Percentiles rank a stretch among this genome's conserved stretches.
Conservation (phyloP, 2,329 filamentous ascomycete genomes). For the Fusarium sp. region DNA sequence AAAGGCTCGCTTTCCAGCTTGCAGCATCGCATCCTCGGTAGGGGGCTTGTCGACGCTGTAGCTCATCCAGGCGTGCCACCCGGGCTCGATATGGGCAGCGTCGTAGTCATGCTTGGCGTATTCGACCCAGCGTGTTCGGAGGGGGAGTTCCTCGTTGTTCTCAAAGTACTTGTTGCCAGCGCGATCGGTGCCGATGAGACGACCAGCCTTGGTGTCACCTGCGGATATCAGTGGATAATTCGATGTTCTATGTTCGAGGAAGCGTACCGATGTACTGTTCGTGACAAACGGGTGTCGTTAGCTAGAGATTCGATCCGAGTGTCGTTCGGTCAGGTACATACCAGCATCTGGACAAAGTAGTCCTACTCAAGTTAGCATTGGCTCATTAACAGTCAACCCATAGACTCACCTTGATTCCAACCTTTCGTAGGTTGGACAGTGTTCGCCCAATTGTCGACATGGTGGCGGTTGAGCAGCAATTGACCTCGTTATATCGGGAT, state of each 20-base stretch:
- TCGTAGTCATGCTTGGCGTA: slow-evolving; percentile 91
- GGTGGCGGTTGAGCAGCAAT: slow-evolving; percentile 56
- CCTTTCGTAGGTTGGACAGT: slow-evolving; percentile 85
- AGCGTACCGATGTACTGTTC: slow-evolving; percentile 68
- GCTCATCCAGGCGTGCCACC: slow-evolving; percentile 98
- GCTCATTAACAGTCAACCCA: background rate
- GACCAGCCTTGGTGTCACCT: slow-evolving; percentile 98
- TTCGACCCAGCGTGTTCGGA: slow-evolving; percentile 97
- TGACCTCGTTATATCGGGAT: slow-evolving; percentile 37
- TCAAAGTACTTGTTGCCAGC: slow-evolving; percentile 99
- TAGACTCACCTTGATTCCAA: slow-evolving; percentile 83
- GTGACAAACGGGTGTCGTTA: slow-evolving; percentile 38
- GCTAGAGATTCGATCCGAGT: slow-evolving; percentile 40
- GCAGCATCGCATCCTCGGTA: slow-evolving; percentile 78
- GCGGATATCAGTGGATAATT: slow-evolving; percentile 23
- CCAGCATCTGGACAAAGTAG: slow-evolving; percentile 91
- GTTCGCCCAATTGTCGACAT: slow-evolving; percentile 96
- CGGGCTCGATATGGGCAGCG: slow-evolving; percentile 87
- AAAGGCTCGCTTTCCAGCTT: slow-evolving; percentile 77
- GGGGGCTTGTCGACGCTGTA: slow-evolving; percentile 93
- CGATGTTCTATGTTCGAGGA: background rate
- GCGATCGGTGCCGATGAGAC: slow-evolving; percentile 84
- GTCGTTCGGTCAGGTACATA: slow-evolving; percentile 65
- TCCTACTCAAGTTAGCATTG: slow-evolving; percentile 68
- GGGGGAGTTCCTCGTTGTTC: slow-evolving; percentile 94